phyloP scores from a whole-genome alignment of 2,329 filamentous ascomycete species.

The Colletotrichum salicis region DNA sequence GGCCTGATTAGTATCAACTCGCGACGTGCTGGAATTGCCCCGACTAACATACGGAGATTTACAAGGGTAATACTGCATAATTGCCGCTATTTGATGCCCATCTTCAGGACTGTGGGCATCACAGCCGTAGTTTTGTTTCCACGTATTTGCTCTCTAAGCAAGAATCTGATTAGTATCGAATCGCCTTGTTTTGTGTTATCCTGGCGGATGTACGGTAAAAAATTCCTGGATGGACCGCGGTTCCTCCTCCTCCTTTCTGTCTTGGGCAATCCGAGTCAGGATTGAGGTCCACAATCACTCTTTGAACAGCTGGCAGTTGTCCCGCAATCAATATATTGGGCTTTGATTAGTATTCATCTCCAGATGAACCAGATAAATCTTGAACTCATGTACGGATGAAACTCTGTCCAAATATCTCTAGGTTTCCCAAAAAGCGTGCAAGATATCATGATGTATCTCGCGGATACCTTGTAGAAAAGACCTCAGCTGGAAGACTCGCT shows the following conservation, averaged over 20 bases:
- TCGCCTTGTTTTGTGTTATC: neutral
- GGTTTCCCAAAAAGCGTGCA: too few relatives aligned
- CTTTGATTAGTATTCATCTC: neutral
- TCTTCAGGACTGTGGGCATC: too few relatives aligned
- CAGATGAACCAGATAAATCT: neutral
- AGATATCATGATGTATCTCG: too few relatives aligned
- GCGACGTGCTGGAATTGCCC: neutral
- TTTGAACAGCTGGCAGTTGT: neutral
- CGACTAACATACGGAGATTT: neutral
- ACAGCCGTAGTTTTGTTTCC: neutral
- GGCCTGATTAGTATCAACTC: neutral
- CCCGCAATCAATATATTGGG: neutral
- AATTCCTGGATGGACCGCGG: neutral
- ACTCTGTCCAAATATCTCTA: too few relatives aligned
- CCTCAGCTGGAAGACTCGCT: too few relatives aligned
- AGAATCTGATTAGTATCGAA: neutral
- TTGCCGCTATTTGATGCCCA: neutral
- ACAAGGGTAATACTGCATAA: too few relatives aligned
- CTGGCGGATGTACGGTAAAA: neutral
- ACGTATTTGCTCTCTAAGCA: neutral
- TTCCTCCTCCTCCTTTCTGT: neutral
- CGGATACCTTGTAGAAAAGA: too few relatives aligned
- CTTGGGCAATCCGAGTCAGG: neutral
- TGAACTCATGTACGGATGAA: too few relatives aligned
- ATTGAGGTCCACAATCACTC: neutral